A percentile compares a stretch with the other conserved stretches of the same genome.
These are phyloP conservation scores for Sinapis alba DNA, from an alignment of 441 rosid genomes.

Conservation along the genomic window DNA sequence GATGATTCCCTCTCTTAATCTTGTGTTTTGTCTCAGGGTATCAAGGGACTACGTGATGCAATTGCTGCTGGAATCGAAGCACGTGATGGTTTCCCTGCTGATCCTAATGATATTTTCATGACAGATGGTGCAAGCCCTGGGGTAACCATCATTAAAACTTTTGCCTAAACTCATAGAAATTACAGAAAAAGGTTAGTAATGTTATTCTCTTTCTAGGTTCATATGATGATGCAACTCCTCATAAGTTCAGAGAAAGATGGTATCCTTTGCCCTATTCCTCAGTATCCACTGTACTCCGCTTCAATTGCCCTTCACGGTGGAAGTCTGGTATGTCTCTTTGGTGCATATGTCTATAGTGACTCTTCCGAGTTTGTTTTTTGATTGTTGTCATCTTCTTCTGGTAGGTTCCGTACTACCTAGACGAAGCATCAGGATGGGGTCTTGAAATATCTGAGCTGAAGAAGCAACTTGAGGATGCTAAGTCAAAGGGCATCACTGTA, in stretches of 20 bases:
- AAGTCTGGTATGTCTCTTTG: conserved; percentile 48
- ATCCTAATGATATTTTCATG: conserved; percentile 89
- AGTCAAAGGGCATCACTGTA: conserved; percentile 71
- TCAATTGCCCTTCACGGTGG: conserved; percentile 97
- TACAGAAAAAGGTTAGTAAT: neutral
- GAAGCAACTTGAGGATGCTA: conserved; percentile 78
- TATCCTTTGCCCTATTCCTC: conserved; percentile 97
- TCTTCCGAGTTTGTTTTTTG: conserved; percentile 1
- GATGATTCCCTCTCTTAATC: neutral
- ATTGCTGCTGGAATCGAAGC: conserved; percentile 92
- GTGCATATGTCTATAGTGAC: neutral
- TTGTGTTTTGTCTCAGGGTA: conserved; percentile 57
- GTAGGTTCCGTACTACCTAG: conserved; percentile 95
- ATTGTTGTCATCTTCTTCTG: conserved; percentile 22
- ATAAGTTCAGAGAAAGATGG: conserved; percentile 87
- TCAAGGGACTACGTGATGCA: conserved; percentile 88
- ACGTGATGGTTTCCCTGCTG: conserved; percentile 90
- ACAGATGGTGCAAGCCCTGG: conserved; percentile 98
- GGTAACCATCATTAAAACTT: conserved; percentile 44
- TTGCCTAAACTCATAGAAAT: neutral
- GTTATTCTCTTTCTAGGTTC: conserved; percentile 59
- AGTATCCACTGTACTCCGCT: conserved; percentile 95
- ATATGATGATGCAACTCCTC: conserved; percentile 92
- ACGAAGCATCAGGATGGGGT: conserved; percentile 95
- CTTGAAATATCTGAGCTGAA: conserved; percentile 82